Evolutionary conservation across 306 rosid species (phyloP), one percentile per base, ranked within the genome.

Genomic region (Glycine soja): DNA sequence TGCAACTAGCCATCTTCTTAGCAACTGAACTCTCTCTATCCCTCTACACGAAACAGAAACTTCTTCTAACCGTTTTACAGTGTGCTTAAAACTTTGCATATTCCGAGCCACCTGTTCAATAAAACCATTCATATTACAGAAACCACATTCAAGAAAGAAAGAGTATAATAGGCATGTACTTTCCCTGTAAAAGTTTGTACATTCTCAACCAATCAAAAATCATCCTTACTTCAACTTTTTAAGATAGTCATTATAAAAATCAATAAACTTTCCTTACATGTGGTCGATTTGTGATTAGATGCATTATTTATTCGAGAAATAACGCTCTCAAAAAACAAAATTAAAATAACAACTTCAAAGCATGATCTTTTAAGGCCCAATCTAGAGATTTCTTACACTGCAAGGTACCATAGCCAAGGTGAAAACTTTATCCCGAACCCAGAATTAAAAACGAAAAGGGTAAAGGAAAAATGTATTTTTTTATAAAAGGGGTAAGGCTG

Each of bases 1-100:
- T 0, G 97, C 89, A 77, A 94, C 97, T 70, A 92, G 65, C 98
- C 98, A 94, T 85, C 98, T 90, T 84, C 98, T 89, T 40, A 94
- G 86, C 80, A 94, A 81, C 85, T 90, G 98, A 87, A 94, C 91
- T 86, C 98, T 91, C 84, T 92, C 98, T 34, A 77, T 16, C 75
- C 98, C 98, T 86, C 93, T 86, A 78, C 92, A 91, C 1, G 97
- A 94, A 72, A 94, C 93, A 63, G 98, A 91, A 71, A 90, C 87
- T 68, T 92, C 98, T 77, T 92, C 95, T 82, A 94, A 80, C 65
- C 90, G 83, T 77, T 94, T 92, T 15, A 89, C 95, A 3, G 97
- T 86, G 11, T 83, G 92, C 87, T 71, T 92, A 81, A 94, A 94
- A 66, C 97, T 89, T 85, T 79, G 88, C 90, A 90, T 80, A 51